Percentiles rank a stretch among this genome's conserved stretches.
Conservation (phyloP, 805 yeast genomes). For the Candida sphagnicola region DNA sequence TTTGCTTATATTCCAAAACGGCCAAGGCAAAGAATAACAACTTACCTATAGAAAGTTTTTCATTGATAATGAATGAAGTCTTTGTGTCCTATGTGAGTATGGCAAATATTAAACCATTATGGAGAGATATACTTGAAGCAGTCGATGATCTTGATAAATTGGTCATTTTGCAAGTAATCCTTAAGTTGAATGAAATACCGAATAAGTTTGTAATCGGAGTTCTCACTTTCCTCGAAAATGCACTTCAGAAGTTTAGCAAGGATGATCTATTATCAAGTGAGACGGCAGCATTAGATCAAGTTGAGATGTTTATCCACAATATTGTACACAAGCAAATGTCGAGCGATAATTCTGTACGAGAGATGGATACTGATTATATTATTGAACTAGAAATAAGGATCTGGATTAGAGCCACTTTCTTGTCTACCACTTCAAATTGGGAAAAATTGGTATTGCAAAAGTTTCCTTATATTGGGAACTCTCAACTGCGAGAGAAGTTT, state of each 20-base stretch:
- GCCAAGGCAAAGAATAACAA: conserved; percentile 9
- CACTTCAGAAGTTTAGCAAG: neutral
- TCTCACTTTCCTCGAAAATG: neutral
- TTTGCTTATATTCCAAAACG: conserved; percentile 15
- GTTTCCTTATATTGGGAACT: conserved; percentile 38
- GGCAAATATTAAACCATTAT: neutral
- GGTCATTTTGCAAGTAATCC: too few species aligned
- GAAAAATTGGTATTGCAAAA: conserved; percentile 31
- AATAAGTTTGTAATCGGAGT: neutral
- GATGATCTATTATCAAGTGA: too few species aligned
- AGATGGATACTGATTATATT: conserved; percentile 8
- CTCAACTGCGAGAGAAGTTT: conserved; percentile 32
- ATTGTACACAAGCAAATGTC: conserved; percentile 30
- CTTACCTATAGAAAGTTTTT: conserved; percentile 14
- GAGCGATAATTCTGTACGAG: conserved; percentile 25
- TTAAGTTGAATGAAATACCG: neutral
- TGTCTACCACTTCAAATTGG: conserved; percentile 26
- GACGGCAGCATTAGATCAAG: too few species aligned
- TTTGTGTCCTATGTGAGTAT: neutral
- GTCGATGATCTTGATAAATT: too few species aligned
- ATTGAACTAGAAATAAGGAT: conserved; percentile 25
- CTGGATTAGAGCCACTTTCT: conserved; percentile 24
- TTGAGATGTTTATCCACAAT: neutral
- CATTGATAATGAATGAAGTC: neutral
- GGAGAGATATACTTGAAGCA: neutral